Percentiles rank a stretch among this genome's conserved stretches.
Conservation (phyloP, 2,329 filamentous ascomycete genomes). For the Ascomycota sp. region DNA sequence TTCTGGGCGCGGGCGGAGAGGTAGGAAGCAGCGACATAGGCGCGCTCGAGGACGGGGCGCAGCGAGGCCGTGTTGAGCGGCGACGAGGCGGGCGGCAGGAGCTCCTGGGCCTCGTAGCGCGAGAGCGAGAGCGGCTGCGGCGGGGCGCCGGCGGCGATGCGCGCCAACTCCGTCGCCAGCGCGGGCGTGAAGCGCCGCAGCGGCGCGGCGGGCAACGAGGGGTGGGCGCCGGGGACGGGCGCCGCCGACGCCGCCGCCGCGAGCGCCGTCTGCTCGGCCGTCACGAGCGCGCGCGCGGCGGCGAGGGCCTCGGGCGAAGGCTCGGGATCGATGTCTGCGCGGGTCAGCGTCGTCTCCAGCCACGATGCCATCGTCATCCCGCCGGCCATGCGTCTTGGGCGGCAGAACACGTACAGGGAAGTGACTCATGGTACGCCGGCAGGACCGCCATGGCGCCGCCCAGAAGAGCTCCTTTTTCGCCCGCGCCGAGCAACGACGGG, state of each 20-base stretch:
- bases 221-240: constrained; percentile 20
- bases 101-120: constrained; percentile 62
- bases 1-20: constrained; percentile 28
- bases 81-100: constrained; percentile 14
- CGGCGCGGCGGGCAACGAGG: constrained; percentile 22
- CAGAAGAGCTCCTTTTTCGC: too few relatives aligned
- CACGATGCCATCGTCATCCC: too few relatives aligned
- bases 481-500: too few relatives aligned
- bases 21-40: constrained; percentile 30
- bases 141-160: constrained; percentile 28
- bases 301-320: constrained; percentile 42
- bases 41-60: constrained; percentile 39
- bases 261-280: constrained; percentile 50
- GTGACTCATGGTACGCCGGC: constrained; percentile 46
- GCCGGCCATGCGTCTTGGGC: too few relatives aligned
- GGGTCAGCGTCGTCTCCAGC: too few relatives aligned
- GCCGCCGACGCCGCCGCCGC: too few relatives aligned
- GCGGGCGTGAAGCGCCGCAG: constrained; percentile 37
- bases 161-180: constrained; percentile 47
- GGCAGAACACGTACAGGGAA: constrained; percentile 42
- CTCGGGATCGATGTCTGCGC: constrained; percentile 58
- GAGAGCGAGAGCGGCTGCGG: constrained; percentile 44
- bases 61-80: constrained; percentile 19
- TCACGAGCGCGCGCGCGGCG: constrained; percentile 49
- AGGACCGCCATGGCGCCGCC: constrained; percentile 10